Base-by-base conservation (phyloP, 2,329 filamentous ascomycete species). In the Akanthomyces lecanii region DNA sequence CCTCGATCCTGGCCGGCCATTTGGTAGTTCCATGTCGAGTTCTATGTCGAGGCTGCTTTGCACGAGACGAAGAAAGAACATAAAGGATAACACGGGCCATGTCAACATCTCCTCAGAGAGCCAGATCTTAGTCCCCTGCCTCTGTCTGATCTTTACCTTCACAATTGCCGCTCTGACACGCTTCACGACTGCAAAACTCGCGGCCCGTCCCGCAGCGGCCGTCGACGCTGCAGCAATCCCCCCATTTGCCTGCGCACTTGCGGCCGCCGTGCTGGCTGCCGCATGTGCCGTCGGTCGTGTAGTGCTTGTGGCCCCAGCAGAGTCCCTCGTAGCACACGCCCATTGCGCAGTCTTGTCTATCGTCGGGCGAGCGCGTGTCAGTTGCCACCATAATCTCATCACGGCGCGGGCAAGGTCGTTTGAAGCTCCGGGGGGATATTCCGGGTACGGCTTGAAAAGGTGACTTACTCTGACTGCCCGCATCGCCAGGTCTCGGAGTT, bases 281-380 rank as follows among this genome's bases (percentile, higher is more conserved):
- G 63, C 74, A 78, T 5, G 61, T 72, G 18, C 75, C 76, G 64
- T 76, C 72, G 2, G 69, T 72, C 28, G 69, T 73, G 51, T 70
- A 77, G 23, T 68, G 62, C 8, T 23, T 45, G 63, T 70, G 69
- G 18, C 74, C 74, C 3, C 12, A 12, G 63, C 74, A 77, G 10
- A 50, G 59, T 38, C 73, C 75, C 40, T 72, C 69, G 63, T 71
- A 75, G 66, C 74, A 76, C 42, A 68, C 75, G 14, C 73, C 71
- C 8, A 52, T 58, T 21, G 67, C 66, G 64, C 73, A 76, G 62
- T 75, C 73, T 14, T 66, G 68, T 14, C 73, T 74, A 11, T 10
- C 8, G 2, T 30, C 28, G 3, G 28, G 33, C 33, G 10, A 36
- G 8, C 33, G 33, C 8, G 33, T 36, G 33, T 36, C 33, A 36